Conservation (phyloP, 768 basidiomycete species). For the Hortiboletus campestris region DNA sequence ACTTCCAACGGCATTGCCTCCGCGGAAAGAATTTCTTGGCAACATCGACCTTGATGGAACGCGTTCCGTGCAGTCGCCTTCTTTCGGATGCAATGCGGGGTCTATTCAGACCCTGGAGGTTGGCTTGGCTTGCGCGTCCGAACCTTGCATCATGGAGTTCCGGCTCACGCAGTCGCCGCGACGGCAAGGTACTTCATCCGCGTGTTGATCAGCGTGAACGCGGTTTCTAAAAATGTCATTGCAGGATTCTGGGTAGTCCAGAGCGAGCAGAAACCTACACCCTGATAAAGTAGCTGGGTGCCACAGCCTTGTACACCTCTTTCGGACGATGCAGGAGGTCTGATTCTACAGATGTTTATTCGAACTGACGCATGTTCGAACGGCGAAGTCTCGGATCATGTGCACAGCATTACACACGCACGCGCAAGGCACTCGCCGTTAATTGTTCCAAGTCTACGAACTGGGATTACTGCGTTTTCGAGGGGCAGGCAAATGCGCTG, state of each 20-base stretch:
- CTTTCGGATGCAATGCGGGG: slow-evolving; percentile 12
- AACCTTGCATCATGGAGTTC: slow-evolving; percentile 25
- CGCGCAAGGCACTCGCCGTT: not conserved
- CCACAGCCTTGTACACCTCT: not conserved
- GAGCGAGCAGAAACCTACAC: slow-evolving; percentile 10
- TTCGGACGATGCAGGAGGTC: not conserved
- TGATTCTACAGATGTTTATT: not conserved
- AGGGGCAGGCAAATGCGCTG: not conserved
- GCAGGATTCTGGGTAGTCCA: slow-evolving; percentile 20
- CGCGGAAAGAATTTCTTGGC: slow-evolving; percentile 14
- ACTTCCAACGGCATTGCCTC: slow-evolving; percentile 10
- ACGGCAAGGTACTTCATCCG: slow-evolving; percentile 17
- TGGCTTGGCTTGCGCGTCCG: slow-evolving; percentile 19
- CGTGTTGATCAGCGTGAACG: not conserved
- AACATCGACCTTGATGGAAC: slow-evolving; percentile 15
- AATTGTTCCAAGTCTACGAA: not conserved
- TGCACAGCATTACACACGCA: not conserved
- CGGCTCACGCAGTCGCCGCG: slow-evolving; percentile 13
- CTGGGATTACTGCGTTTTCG: not conserved
- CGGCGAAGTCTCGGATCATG: not conserved
- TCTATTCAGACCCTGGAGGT: slow-evolving; percentile 23
- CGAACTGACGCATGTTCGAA: not conserved
- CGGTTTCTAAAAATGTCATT: not conserved
- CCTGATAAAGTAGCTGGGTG: not conserved
- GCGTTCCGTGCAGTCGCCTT: slow-evolving; percentile 6